A percentile compares a stretch with the other conserved stretches of the same genome.
Conservation (phyloP, 2,329 filamentous ascomycete species). For the Fusarium buharicum region DNA sequence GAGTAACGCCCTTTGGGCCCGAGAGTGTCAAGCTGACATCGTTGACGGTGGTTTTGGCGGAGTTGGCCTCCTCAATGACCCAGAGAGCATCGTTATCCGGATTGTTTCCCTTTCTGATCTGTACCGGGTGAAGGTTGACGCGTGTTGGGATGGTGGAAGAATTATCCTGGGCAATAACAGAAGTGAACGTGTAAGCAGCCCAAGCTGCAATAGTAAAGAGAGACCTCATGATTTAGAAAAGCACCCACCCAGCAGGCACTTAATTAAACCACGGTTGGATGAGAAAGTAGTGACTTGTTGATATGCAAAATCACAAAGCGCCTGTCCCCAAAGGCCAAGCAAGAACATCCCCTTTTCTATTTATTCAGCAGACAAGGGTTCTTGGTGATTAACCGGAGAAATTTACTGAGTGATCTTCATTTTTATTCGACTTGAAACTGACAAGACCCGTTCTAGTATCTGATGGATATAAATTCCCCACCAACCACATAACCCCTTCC, state of each 20-base stretch:
- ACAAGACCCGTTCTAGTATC: not conserved
- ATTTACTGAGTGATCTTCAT: not conserved
- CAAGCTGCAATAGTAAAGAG: not conserved
- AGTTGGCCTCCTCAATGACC: not conserved
- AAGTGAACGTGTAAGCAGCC: not conserved
- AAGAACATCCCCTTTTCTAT: not conserved
- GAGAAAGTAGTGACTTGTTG: not conserved
- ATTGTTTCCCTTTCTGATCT: not conserved
- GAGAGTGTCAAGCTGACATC: not conserved
- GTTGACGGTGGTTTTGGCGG: not conserved
- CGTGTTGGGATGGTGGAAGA: not conserved
- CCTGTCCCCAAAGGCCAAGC: not conserved
- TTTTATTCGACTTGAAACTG: not conserved
- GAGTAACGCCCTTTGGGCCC: not conserved
- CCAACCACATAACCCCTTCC: not conserved
- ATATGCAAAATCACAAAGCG: not conserved
- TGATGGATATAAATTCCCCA: not conserved
- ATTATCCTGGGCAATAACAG: not conserved
- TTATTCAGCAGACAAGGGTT: not conserved
- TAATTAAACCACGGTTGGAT: not conserved
- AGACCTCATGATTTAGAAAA: not conserved
- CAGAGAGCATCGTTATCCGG: not conserved
- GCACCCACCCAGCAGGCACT: not conserved
- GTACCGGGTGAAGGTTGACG: not conserved
- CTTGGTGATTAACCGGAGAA: not conserved